A percentile compares a stretch with the other conserved stretches of the same genome.
Evolutionary conservation across 148 eudicot species (phyloP).

Genomic region (Vaccinium macrocarpon): DNA sequence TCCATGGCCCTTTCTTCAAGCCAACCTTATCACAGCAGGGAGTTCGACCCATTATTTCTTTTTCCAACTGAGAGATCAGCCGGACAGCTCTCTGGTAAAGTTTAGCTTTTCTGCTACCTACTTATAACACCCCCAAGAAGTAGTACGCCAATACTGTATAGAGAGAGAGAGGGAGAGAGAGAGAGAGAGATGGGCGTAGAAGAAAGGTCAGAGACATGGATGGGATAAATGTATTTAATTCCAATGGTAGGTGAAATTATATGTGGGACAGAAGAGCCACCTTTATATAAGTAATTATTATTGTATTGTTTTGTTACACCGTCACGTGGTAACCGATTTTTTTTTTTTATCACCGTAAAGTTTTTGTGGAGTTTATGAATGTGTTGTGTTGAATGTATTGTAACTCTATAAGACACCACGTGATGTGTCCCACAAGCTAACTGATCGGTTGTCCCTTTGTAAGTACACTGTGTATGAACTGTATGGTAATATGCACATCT

Average conservation of each 20-base stretch:
- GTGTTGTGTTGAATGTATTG: no score
- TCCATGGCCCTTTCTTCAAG: slow-evolving; percentile 96
- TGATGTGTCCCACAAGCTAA: no score
- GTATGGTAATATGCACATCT: no score
- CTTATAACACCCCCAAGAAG: slow-evolving; percentile 1
- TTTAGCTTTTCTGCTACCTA: slow-evolving; percentile 17
- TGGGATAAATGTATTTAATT: slow-evolving; percentile 32
- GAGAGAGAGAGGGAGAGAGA: slow-evolving; percentile 9
- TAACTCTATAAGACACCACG: no score
- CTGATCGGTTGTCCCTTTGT: no score
- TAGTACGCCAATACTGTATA: background rate
- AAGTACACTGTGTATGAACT: no score
- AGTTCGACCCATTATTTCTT: slow-evolving; percentile 65
- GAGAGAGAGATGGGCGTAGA: slow-evolving; percentile 20
- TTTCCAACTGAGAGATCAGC: background rate
- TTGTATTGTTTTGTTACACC: no score
- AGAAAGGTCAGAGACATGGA: slow-evolving; percentile 40
- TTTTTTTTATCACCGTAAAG: no score
- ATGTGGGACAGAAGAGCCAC: background rate
- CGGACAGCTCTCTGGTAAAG: background rate
- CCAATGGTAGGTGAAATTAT: slow-evolving; percentile 5
- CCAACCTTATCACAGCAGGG: slow-evolving; percentile 93
- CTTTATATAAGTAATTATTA: no score
- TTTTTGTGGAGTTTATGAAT: no score
- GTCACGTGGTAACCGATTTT: no score